Evolutionary conservation across 768 basidiomycete genomes (phyloP), one percentile per base, ranked within the genome.

Genomic region (Serendipita sp.): DNA sequence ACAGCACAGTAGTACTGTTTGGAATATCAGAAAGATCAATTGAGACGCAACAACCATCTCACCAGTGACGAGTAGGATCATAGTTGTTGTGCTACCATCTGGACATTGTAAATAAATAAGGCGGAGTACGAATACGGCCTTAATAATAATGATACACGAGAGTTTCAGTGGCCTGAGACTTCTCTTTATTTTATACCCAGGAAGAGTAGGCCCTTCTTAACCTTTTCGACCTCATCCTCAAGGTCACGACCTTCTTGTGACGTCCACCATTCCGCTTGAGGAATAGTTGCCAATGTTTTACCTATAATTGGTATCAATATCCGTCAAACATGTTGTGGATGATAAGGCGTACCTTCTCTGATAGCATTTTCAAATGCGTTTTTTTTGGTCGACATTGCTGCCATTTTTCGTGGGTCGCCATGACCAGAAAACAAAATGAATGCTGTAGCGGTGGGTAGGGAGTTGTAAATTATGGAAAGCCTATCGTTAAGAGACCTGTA

Each of bases 371-470:
- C 93, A 69, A 92, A 95, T 35, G 80, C 78, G 2, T 73, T 75
- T 74, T 91, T 88, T 60, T 85, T 79, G 3, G 81, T 81, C 68
- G 85, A 85, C 24, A 98, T 75, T 30, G 78, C 72, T 2, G 86
- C 77, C 90, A 95, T 92, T 4, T 73, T 76, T 0, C 90, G 82
- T 0, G 94, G 93, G 72, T 96, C 90, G 0, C 85, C 84, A 70
- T 97, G 92, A 0, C 94, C 93, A 0, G 88, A 89, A 71, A 96
- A 85, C 45, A 98, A 77, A 63, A 97, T 75, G 24, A 97, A 73
- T 0, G 92, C 92, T 0, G 93, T 91, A 24, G 85, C 83, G 2
- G 85, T 72, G 0, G 93, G 92, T 0, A 98, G 80, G 0, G 83
- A 72, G 0, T 79, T 75, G 70, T 94, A 84, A 0, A 97, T 75